A percentile compares a stretch with the other conserved stretches of the same genome.
Conservation (phyloP, 768 basidiomycete species). For the Trametes punicea region DNA sequence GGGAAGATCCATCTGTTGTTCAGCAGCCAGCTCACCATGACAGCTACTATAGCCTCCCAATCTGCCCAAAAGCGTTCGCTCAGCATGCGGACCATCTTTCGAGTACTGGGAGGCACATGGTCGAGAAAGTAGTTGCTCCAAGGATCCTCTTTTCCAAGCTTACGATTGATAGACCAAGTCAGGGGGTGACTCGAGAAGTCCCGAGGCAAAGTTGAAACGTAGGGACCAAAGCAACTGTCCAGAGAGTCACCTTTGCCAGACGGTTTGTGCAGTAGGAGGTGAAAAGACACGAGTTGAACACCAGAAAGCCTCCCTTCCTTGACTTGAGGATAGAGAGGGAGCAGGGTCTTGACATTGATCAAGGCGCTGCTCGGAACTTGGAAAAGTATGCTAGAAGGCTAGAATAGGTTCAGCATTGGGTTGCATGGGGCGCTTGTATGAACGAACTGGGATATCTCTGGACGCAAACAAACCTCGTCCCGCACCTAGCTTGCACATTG, state of each 20-base stretch:
- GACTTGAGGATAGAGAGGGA: slow-evolving; percentile 48
- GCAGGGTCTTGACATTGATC: slow-evolving; percentile 70
- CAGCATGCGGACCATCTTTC: slow-evolving; percentile 40
- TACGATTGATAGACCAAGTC: slow-evolving; percentile 55
- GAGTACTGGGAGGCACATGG: slow-evolving; percentile 47
- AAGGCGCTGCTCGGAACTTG: slow-evolving; percentile 66
- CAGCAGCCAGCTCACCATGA: slow-evolving; percentile 44
- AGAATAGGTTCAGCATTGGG: slow-evolving; percentile 15
- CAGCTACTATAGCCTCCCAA: slow-evolving; percentile 48
- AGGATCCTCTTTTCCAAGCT: slow-evolving; percentile 8
- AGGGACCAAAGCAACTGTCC: slow-evolving; percentile 67
- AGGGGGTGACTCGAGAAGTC: slow-evolving; percentile 79
- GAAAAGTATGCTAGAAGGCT: slow-evolving; percentile 60
- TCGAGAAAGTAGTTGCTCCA: slow-evolving; percentile 33
- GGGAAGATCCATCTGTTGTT: not conserved
- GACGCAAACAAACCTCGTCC: slow-evolving; percentile 70
- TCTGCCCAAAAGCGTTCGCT: slow-evolving; percentile 52
- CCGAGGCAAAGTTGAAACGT: slow-evolving; percentile 72
- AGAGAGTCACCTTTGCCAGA: slow-evolving; percentile 36
- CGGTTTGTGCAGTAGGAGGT: slow-evolving; percentile 70
- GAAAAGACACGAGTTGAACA: slow-evolving; percentile 75
- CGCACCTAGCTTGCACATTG: slow-evolving; percentile 39
- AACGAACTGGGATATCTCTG: slow-evolving; percentile 40
- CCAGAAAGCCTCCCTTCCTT: slow-evolving; percentile 44
- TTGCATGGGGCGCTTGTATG: not conserved